Evolutionary conservation across 257 asterid genomes (phyloP).

Genomic region (Rauvolfia tetraphylla): DNA sequence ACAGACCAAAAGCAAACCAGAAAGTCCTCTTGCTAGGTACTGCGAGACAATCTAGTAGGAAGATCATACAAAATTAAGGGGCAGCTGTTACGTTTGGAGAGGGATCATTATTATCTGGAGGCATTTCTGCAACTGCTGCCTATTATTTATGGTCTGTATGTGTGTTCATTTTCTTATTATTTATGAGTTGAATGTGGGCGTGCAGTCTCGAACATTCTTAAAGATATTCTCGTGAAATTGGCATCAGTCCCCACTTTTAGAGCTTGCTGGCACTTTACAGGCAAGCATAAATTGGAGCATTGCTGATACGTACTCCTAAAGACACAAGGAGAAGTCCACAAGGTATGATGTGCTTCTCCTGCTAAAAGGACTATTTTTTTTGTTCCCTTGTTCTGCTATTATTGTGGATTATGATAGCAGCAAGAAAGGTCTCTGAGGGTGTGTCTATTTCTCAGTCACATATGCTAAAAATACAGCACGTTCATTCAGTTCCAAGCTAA

Average conservation of each 20-base stretch:
- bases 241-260: not conserved
- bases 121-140: not conserved
- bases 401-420: not conserved
- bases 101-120: not conserved
- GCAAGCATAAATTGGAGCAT: not conserved
- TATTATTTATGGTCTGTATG: not conserved
- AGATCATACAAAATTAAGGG: not conserved
- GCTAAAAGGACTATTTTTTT: not conserved
- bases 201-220: not conserved
- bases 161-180: not conserved
- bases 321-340: not conserved
- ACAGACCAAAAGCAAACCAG: not conserved
- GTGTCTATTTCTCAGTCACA: not conserved
- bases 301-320: not conserved
- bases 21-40: not conserved
- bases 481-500: not conserved
- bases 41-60: not conserved
- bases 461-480: not conserved
- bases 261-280: not conserved
- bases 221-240: not conserved
- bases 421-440: not conserved
- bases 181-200: not conserved
- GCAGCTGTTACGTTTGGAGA: not conserved
- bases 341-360: conserved; percentile 1
- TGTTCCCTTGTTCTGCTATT: not conserved